A percentile compares a stretch with the other conserved stretches of the same genome.
These are phyloP conservation scores for Desmodesmus armatus DNA, from an alignment of 139 green algal genomes.

Conservation along the genomic window DNA sequence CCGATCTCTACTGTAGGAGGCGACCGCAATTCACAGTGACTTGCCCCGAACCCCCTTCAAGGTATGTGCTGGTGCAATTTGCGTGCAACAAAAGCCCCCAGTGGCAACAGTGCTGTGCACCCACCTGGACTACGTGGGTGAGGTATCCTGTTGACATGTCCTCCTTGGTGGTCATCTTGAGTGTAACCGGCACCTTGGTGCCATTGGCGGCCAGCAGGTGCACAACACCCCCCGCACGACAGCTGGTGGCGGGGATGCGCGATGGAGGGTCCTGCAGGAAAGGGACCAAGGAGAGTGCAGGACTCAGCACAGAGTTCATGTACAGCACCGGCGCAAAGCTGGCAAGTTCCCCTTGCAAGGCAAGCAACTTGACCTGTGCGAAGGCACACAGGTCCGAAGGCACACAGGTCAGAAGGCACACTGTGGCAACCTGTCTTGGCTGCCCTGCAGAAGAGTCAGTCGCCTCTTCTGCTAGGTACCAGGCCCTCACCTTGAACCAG, in stretches of 20 bases:
- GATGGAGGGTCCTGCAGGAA: neutral
- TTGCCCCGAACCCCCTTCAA: neutral
- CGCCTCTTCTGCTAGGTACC: neutral
- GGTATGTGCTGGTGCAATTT: neutral
- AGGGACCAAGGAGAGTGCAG: too few relatives aligned
- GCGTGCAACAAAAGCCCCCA: too few relatives aligned
- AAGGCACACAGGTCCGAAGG: neutral
- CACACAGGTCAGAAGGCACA: neutral
- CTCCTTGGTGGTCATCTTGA: conserved; percentile 32
- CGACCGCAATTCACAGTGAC: neutral
- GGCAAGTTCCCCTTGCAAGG: neutral
- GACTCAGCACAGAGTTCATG: neutral
- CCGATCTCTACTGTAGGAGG: neutral
- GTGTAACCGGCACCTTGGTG: conserved; percentile 42
- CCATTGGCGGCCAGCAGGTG: conserved; percentile 46
- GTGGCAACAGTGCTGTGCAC: neutral
- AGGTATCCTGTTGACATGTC: neutral
- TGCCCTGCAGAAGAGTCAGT: neutral
- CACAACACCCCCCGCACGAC: conserved; percentile 53
- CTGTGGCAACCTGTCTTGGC: neutral
- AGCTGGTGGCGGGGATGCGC: conserved; percentile 29
- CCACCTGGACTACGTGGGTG: conserved; percentile 46
- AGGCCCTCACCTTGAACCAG: conserved; percentile 49
- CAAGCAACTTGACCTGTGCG: neutral
- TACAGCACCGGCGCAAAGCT: neutral